Conservation (phyloP, 2,329 filamentous ascomycete species). For the Epichloe uncinata region DNA sequence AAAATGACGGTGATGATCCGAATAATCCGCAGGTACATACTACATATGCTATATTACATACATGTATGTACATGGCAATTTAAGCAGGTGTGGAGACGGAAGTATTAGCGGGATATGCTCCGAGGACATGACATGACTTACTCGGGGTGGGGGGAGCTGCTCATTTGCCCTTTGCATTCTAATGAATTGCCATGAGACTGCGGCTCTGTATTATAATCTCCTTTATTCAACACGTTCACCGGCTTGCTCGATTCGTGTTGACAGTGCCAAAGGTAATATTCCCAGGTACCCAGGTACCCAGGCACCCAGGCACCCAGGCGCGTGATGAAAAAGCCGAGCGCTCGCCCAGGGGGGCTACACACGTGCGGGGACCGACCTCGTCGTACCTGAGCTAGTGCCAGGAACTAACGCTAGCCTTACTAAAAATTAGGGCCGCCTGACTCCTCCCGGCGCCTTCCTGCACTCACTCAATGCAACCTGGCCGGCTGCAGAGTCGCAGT, state of each 20-base stretch:
- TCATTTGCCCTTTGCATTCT: no score
- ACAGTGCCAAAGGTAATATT: background rate
- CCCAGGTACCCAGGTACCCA: no score
- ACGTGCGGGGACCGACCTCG: background rate
- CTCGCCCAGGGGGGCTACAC: background rate
- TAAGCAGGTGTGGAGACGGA: background rate
- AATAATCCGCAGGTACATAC: background rate
- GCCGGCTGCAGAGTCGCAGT: background rate
- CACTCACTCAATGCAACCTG: background rate
- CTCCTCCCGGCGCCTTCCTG: background rate
- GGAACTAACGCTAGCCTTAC: background rate
- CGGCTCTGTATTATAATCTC: no score
- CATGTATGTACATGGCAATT: background rate
- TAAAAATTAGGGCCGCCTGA: background rate
- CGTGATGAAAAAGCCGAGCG: no score
- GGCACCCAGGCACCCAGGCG: no score
- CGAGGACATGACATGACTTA: no score
- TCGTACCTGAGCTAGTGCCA: conserved; percentile 4
- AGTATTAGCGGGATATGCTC: no score
- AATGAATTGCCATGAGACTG: no score
- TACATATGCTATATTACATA: no score
- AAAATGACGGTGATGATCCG: background rate
- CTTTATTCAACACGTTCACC: no score
- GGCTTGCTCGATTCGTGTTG: no score
- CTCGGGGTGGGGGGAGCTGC: no score